Base-by-base conservation (phyloP, 208 protist species). In the Trypanosoma congolense region DNA sequence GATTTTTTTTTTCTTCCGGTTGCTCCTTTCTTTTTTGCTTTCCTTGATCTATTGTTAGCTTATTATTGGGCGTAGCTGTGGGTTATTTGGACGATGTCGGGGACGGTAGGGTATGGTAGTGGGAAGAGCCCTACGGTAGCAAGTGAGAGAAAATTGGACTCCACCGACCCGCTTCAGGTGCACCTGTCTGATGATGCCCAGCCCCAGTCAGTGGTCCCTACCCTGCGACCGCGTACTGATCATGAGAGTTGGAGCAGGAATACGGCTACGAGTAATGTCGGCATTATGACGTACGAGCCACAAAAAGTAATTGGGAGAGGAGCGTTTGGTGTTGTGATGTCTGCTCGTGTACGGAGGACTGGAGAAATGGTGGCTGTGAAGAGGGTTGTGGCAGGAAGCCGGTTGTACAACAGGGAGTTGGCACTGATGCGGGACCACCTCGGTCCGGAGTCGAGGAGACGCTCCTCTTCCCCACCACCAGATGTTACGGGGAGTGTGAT, bases 331-430 rank as follows among this genome's bases (percentile, higher is more conserved):
- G 90, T 98, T 10, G 98, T 99, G 8, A 87, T 95, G 19, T 71
- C 93, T 28, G 97, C 96, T 4, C 74, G 66, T 22, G 77, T 80
- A 10, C 38, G 58, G 29, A 79, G 92, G 36, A 96, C 88, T 6
- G 80, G 83, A 30, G 80, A 96, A 43, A 52, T 74, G 14, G 95
- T 98, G 14, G 98, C 98, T 38, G 96, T 99, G 51, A 99, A 99
- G 64, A 97, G 97, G 55, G 97, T 99, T 25, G 76, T 98, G 35
- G 91, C 97, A 65, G 97, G 99, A 68, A 77, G 87, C 25, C 73
- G 96, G n/a, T 96, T 97, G 53, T 97, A 97, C 71, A 99, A 98
- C 66, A 83, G 98, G 44, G 98, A 99, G 68, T 77, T 99, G 12
- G 61, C 91, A 44, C 97, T 99, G 16, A 96, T 99, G 83, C 78